phyloP scores from a whole-genome alignment of 192 early-diverging fungal genomes.

The Umbelopsis ramanniana region DNA sequence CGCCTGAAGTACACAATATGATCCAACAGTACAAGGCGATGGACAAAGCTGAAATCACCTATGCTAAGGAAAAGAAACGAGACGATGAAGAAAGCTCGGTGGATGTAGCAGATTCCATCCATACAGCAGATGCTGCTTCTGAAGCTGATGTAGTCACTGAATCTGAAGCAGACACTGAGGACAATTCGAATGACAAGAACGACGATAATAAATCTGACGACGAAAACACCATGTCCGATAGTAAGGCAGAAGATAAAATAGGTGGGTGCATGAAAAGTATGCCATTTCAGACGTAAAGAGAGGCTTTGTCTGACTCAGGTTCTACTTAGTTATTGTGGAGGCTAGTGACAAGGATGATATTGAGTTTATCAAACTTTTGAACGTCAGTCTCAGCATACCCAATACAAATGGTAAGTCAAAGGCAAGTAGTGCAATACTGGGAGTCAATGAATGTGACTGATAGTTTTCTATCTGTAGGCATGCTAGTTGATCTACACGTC shows the following conservation, averaged over 20 bases:
- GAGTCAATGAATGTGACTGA: too few species aligned
- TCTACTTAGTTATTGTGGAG: conserved; percentile 17
- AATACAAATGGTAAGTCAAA: conserved; percentile 13
- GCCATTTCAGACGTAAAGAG: not conserved
- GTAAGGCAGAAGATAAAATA: not conserved
- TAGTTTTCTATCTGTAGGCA: not conserved
- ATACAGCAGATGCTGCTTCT: not conserved
- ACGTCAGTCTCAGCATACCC: not conserved
- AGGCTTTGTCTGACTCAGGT: not conserved
- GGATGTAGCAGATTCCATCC: not conserved
- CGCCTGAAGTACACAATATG: conserved; percentile 10
- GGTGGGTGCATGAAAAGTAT: not conserved
- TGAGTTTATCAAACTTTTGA: conserved; percentile 33
- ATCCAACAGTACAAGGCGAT: not conserved
- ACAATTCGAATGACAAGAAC: not conserved
- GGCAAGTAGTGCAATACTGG: too few species aligned
- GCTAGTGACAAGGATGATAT: conserved; percentile 24
- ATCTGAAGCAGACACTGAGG: conserved; percentile 2
- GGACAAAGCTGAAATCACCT: not conserved
- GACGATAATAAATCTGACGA: conserved; percentile 1
- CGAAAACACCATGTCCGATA: not conserved
- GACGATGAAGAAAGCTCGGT: not conserved
- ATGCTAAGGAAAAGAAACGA: not conserved
- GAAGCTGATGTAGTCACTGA: not conserved
- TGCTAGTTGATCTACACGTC: conserved; percentile 33